Conservation (phyloP, 192 early-diverging fungal genomes). For the Coemansia nantahalensis region DNA sequence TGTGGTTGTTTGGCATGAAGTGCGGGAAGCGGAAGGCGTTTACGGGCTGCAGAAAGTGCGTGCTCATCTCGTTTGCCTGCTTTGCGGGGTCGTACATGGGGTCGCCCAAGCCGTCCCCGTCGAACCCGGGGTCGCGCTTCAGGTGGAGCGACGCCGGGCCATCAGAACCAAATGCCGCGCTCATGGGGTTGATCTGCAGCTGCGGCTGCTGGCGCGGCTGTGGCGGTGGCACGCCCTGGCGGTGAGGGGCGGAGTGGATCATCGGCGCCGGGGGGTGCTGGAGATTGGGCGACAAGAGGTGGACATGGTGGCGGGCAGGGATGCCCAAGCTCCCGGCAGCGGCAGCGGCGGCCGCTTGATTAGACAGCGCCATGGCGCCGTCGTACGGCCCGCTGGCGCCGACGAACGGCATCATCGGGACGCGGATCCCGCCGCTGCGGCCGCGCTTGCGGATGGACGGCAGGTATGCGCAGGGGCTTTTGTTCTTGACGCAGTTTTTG, state of each 20-base stretch:
- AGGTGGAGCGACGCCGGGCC: constrained; percentile 47
- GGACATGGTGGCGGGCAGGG: constrained; percentile 14
- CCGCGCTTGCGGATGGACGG: constrained; percentile 45
- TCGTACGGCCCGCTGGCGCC: constrained; percentile 21
- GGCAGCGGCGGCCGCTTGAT: background rate
- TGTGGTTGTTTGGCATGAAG: constrained; percentile 6
- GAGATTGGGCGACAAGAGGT: constrained; percentile 7
- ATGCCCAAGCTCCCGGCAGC: constrained; percentile 1
- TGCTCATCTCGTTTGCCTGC: constrained; percentile 44
- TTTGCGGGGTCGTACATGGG: constrained; percentile 44
- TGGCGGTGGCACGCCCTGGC: constrained; percentile 10
- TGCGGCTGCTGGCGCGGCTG: constrained; percentile 9
- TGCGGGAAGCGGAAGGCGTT: constrained; percentile 31
- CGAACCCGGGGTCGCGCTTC: constrained; percentile 52
- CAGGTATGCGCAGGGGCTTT: constrained; percentile 39
- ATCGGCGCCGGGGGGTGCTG: constrained; percentile 9
- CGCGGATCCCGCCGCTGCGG: constrained; percentile 31
- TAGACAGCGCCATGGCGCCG: constrained; percentile 12
- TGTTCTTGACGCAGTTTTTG: constrained; percentile 50
- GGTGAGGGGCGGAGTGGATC: background rate
- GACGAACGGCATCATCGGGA: constrained; percentile 23
- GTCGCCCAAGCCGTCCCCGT: constrained; percentile 27
- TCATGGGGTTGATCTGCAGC: constrained; percentile 42
- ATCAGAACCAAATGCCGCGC: constrained; percentile 16
- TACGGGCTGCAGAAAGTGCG: constrained; percentile 38